A percentile compares a stretch with the other conserved stretches of the same genome.
Conservation (phyloP, 257 asterid genomes). For the Petrea volubilis region DNA sequence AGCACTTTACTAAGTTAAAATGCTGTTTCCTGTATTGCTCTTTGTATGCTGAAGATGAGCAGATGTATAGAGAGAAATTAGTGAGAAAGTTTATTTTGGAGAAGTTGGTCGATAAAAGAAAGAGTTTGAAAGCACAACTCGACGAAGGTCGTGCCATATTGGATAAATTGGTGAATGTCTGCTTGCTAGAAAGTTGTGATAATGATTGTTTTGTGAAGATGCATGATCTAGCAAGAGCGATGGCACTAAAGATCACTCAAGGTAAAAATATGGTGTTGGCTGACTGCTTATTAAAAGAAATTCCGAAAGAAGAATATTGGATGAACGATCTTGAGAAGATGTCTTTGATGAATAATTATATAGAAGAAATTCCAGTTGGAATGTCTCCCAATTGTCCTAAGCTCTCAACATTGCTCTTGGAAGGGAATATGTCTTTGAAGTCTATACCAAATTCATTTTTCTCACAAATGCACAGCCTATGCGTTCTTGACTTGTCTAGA, state of each 20-base stretch:
- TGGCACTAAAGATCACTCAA: constrained; percentile 22
- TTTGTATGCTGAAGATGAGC: too few species aligned
- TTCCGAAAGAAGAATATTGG: too few species aligned
- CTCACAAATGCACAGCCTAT: background rate
- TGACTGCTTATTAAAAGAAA: too few species aligned
- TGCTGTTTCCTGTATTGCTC: too few species aligned
- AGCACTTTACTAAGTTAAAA: too few species aligned
- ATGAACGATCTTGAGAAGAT: too few species aligned
- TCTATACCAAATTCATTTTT: constrained; percentile 8
- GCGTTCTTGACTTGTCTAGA: constrained; percentile 3
- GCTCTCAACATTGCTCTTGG: constrained; percentile 16
- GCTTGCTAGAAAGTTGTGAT: background rate
- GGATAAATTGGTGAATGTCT: background rate
- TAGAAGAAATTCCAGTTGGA: background rate
- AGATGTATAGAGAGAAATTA: too few species aligned
- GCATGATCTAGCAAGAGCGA: constrained; percentile 24
- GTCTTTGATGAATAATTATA: too few species aligned
- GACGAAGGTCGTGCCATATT: background rate
- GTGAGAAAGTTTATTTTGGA: too few species aligned
- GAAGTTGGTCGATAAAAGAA: too few species aligned
- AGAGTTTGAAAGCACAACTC: background rate
- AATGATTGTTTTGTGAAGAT: background rate
- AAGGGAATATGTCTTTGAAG: background rate
- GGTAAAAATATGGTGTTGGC: background rate
- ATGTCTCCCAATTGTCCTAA: constrained; percentile 30